Conservation (phyloP, 371 early-diverging fungal genomes). For the Blakeslea trispora region DNA sequence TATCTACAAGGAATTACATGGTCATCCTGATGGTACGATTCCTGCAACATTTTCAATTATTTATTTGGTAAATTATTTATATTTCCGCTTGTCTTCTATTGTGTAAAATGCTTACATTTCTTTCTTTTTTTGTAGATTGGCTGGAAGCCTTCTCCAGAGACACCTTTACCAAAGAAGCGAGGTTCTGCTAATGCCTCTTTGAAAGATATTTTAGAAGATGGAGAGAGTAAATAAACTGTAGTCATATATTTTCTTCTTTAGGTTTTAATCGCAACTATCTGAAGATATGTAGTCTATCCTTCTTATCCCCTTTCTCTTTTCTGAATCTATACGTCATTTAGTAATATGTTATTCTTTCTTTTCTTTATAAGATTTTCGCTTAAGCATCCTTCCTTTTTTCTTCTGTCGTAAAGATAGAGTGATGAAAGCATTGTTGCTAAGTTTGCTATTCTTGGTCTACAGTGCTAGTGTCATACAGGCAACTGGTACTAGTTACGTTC, state of each 20-base stretch:
- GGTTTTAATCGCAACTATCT: conserved; percentile 19
- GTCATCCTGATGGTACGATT: conserved; percentile 85
- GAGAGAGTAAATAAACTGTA: conserved; percentile 2
- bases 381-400: neutral
- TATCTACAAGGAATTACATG: conserved; percentile 90
- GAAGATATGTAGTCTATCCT: too few species aligned
- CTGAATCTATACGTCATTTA: too few species aligned
- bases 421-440: conserved; percentile 5
- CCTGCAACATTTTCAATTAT: conserved; percentile 95
- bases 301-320: too few species aligned
- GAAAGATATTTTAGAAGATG: conserved; percentile 58
- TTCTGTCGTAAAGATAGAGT: neutral
- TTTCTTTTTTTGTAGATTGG: conserved; percentile 63
- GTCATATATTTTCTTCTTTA: too few species aligned
- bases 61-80: conserved; percentile 81
- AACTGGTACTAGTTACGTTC: neutral
- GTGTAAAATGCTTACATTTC: neutral
- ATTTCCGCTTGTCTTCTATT: conserved; percentile 11
- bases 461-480: neutral
- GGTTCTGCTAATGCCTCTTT: conserved; percentile 74
- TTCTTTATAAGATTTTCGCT: too few species aligned
- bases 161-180: conserved; percentile 71
- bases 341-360: too few species aligned
- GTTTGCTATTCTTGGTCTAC: neutral
- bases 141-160: conserved; percentile 81